Evolutionary conservation across 1,284 basidiomycete genomes (phyloP), one percentile per base, ranked within the genome.

Genomic region (Fomitopsis palustris): DNA sequence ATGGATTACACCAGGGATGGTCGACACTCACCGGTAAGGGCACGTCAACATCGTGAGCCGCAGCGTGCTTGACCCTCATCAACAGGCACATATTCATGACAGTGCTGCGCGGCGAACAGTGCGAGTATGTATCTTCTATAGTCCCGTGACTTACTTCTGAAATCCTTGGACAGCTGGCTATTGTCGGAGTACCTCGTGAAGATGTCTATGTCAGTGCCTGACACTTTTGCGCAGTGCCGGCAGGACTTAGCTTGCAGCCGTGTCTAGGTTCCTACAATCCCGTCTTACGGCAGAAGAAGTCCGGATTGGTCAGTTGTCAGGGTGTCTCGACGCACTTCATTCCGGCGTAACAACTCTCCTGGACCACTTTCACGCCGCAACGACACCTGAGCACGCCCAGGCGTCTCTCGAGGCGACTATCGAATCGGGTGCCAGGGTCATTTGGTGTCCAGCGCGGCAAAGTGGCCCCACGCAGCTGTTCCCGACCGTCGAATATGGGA

Each of bases 291-390:
- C 67, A 21, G 66, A 69, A 1, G 72, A 75, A 43, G 62, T 72
- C 33, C 66, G 64, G 52, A 69, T 72, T 38, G 71, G 73, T 19
- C 68, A 70, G 53, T 69, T 74, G 42, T 69, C 71, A 1, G 73
- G 72, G 9, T 69, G 69, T 42, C 68, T 73, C 55, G 72, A 74
- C 49, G 72, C 72, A 3, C 64, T 74, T 41, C 68, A 72, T 58
- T 67, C 67, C 31, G 71, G 72, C 45, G 71, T 72, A 19, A 72
- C 71, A 23, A 70, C 73, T 41, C 57, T 74, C 54, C 61, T 74
- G 17, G 73, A 74, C 62, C 73, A 74, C 61, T 72, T 71, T 63
- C 72, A 73, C 58, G 68, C 67, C 12, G 67, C 70, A 6, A 63
- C 66, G 58, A 65, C 67, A 4, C 67, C 67, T 7, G 70, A 65